Percentiles rank a stretch among this genome's conserved stretches.
Conservation (phyloP, 371 early-diverging fungal genomes). For the Syncephalastrum monosporum region DNA sequence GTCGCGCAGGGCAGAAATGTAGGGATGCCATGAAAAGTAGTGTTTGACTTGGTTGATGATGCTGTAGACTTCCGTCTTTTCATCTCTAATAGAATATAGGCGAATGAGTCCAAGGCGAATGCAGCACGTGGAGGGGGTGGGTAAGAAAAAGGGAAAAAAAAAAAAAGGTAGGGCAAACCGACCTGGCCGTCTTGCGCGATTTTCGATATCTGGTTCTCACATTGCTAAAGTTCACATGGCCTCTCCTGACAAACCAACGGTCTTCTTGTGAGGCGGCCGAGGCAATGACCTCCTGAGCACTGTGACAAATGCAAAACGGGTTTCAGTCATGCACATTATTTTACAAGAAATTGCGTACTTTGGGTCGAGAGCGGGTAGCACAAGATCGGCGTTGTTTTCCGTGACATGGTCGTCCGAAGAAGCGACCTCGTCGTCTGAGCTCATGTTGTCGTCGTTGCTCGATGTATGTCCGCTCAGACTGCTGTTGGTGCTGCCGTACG, state of each 20-base stretch:
- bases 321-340: not conserved
- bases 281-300: slow-evolving; percentile 23
- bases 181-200: slow-evolving; percentile 35
- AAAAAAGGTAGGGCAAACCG: slow-evolving; percentile 4
- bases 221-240: slow-evolving; percentile 27
- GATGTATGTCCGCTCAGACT: slow-evolving; percentile 4
- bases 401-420: not conserved
- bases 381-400: slow-evolving; percentile 22
- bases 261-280: slow-evolving; percentile 18
- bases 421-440: slow-evolving; percentile 4
- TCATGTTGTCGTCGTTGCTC: slow-evolving; percentile 3
- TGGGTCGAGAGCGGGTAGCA: slow-evolving; percentile 47
- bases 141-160: not conserved
- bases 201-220: slow-evolving; percentile 35
- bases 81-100: slow-evolving; percentile 11
- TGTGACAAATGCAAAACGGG: slow-evolving; percentile 6
- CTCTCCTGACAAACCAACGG: slow-evolving; percentile 18
- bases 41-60: slow-evolving; percentile 13
- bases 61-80: slow-evolving; percentile 20
- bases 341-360: slow-evolving; percentile 24
- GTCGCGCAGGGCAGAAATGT: slow-evolving; percentile 7
- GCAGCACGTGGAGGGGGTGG: not conserved
- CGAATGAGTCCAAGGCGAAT: not conserved
- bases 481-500: slow-evolving; percentile 6
- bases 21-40: slow-evolving; percentile 19